phyloP scores from a whole-genome alignment of 1,284 basidiomycete species.

The Moniliophthora roreri region DNA sequence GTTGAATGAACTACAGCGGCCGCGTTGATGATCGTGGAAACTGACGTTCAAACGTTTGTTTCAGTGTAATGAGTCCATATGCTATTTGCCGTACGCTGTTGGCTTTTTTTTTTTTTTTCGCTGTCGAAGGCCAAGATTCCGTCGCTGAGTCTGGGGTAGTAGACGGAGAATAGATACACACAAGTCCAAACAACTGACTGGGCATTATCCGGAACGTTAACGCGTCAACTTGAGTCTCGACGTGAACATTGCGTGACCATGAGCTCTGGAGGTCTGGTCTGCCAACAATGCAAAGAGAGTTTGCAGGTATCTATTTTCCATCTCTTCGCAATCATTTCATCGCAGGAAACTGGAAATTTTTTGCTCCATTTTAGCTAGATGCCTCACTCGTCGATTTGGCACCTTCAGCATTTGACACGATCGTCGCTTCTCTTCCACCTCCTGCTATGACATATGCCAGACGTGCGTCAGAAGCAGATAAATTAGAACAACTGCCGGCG shows the following conservation, averaged over 20 bases:
- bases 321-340: conserved; percentile 2
- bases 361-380: conserved; percentile 59
- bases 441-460: conserved; percentile 41
- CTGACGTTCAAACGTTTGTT: conserved; percentile 3
- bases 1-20: neutral
- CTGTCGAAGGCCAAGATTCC: no score
- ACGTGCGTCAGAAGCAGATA: conserved; percentile 48
- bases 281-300: conserved; percentile 87
- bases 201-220: conserved; percentile 5
- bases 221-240: neutral
- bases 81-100: neutral
- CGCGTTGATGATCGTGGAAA: no score
- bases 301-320: conserved; percentile 56
- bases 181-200: no score
- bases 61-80: neutral
- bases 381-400: conserved; percentile 81
- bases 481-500: conserved; percentile 55
- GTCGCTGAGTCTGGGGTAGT: neutral
- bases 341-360: conserved; percentile 12
- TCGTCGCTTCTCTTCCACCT: conserved; percentile 70
- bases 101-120: no score
- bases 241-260: conserved; percentile 31
- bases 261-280: conserved; percentile 69
- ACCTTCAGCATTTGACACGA: conserved; percentile 84
- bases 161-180: neutral